A percentile compares a stretch with the other conserved stretches of the same genome.
These are phyloP conservation scores for Leucosporidium creatinivorum DNA, from an alignment of 768 basidiomycete species.

Conservation along the genomic window DNA sequence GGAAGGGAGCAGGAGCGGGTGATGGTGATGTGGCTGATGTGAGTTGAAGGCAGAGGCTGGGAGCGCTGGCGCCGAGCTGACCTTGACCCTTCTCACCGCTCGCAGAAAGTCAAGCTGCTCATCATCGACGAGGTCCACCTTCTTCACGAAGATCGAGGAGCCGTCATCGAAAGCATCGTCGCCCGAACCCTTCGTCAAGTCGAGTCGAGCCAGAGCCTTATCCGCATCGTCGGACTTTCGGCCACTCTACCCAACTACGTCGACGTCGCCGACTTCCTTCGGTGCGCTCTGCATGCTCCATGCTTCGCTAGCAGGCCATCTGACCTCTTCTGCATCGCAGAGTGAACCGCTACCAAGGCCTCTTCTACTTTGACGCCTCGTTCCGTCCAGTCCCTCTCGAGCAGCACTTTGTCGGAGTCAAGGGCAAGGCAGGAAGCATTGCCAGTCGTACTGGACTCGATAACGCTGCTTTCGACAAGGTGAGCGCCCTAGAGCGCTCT, in stretches of 20 bases:
- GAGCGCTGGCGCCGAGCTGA: not conserved
- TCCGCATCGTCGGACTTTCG: constrained; percentile 85
- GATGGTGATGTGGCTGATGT: constrained; percentile 90
- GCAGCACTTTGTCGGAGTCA: constrained; percentile 91
- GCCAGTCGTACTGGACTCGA: constrained; percentile 79
- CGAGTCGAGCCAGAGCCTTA: constrained; percentile 90
- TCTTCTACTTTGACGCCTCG: constrained; percentile 97
- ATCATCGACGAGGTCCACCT: constrained; percentile 98
- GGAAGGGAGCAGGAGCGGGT: constrained; percentile 71
- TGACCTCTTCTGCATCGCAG: constrained; percentile 44
- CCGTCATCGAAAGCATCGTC: constrained; percentile 96
- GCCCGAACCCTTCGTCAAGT: constrained; percentile 91
- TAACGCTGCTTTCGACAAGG: constrained; percentile 74
- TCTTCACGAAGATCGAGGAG: constrained; percentile 93
- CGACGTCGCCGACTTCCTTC: constrained; percentile 89
- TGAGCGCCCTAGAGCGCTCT: constrained; percentile 47
- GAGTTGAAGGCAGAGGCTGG: not conserved
- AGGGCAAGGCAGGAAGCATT: constrained; percentile 71
- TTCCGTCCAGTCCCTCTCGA: constrained; percentile 94
- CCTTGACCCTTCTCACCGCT: not conserved
- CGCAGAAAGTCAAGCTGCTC: constrained; percentile 77
- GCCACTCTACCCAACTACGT: constrained; percentile 95
- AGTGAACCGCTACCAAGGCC: constrained; percentile 72
- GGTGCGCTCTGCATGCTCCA: constrained; percentile 47
- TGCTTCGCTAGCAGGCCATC: not conserved